phyloP scores from a whole-genome alignment of 192 early-diverging fungal species.

The Coemansia sp. region DNA sequence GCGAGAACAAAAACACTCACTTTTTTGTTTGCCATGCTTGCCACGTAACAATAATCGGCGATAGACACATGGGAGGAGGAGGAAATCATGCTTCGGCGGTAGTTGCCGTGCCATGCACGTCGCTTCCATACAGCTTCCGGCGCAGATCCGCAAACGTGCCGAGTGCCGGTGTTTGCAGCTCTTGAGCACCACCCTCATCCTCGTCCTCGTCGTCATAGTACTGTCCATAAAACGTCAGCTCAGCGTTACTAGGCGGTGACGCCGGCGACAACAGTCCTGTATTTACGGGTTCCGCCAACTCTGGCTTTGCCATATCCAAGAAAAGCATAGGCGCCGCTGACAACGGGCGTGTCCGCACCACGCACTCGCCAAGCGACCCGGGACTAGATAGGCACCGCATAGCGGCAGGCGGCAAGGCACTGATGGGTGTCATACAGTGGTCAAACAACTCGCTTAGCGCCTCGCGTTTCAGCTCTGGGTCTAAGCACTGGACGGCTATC shows the following conservation, averaged over 20 bases:
- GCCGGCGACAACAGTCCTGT: constrained; percentile 30
- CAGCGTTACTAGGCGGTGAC: constrained; percentile 13
- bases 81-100: constrained; percentile 13
- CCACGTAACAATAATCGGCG: not conserved
- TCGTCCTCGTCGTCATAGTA: constrained; percentile 12
- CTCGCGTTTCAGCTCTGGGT: constrained; percentile 51
- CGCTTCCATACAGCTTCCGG: constrained; percentile 49
- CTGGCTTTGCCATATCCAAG: constrained; percentile 9
- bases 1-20: not conserved
- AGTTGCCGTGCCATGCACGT: constrained; percentile 21
- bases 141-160: constrained; percentile 54
- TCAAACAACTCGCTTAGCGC: constrained; percentile 57
- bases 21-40: not conserved
- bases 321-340: constrained; percentile 44
- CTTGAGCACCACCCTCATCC: constrained; percentile 12
- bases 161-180: constrained; percentile 11
- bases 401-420: not conserved
- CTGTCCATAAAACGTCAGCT: constrained; percentile 6
- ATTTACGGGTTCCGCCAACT: not conserved
- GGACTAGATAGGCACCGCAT: constrained; percentile 3
- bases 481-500: constrained; percentile 44
- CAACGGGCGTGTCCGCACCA: constrained; percentile 37
- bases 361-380: not conserved
- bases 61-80: not conserved
- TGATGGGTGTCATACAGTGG: constrained; percentile 53